Evolutionary conservation across 2,329 filamentous ascomycete genomes (phyloP).

Genomic region (Penicillium sp.): DNA sequence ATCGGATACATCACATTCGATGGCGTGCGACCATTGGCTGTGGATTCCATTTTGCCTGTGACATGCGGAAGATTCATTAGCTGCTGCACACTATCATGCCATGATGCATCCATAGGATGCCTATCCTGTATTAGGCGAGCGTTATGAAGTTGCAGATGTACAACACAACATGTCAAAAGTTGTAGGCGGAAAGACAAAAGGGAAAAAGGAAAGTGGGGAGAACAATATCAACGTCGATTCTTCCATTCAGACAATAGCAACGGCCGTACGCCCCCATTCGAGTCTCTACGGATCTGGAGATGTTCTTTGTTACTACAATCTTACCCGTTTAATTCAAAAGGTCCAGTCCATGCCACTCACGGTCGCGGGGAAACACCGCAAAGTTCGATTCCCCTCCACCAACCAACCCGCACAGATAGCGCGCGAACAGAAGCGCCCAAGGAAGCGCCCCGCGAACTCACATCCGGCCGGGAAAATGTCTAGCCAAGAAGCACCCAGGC

Average conservation of each 20-base stretch:
- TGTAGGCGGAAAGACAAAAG: neutral
- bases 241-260: constrained; percentile 10
- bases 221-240: constrained; percentile 11
- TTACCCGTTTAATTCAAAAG: neutral
- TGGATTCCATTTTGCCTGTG: constrained; percentile 1
- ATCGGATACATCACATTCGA: constrained; percentile 17
- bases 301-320: neutral
- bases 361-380: constrained; percentile 34
- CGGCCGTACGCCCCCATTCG: neutral
- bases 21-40: neutral
- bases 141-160: neutral
- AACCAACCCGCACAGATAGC: constrained; percentile 19
- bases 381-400: constrained; percentile 38
- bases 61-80: constrained; percentile 19
- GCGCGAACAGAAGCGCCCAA: constrained; percentile 9
- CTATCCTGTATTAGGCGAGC: neutral
- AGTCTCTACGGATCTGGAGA: neutral
- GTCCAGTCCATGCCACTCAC: constrained; percentile 32
- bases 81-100: constrained; percentile 16
- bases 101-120: constrained; percentile 5
- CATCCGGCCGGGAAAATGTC: constrained; percentile 18
- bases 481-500: constrained; percentile 17
- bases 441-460: constrained; percentile 6
- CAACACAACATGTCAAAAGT: neutral
- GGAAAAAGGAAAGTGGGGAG: constrained; percentile 5